Conservation (phyloP, 2,329 filamentous ascomycete genomes). For the Kalmusia sp. region DNA sequence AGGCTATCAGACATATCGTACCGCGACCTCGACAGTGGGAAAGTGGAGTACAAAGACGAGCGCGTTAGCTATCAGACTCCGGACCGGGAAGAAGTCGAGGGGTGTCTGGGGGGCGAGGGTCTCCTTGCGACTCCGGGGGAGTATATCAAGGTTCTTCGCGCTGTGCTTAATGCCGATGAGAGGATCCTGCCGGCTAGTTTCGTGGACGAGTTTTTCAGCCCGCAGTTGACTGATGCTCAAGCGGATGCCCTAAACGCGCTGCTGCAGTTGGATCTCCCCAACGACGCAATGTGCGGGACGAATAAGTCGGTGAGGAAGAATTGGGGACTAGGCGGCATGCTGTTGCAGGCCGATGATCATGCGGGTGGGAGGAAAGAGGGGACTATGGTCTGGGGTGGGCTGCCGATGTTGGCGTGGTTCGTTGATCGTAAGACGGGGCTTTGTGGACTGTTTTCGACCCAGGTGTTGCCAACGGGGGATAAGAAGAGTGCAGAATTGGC, state of each 20-base stretch:
- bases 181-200: constrained; percentile 34
- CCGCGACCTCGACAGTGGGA: constrained; percentile 23
- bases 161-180: constrained; percentile 35
- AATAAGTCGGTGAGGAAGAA: constrained; percentile 24
- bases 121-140: constrained; percentile 27
- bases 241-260: constrained; percentile 43
- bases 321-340: constrained; percentile 41
- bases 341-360: constrained; percentile 21
- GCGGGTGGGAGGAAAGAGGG: constrained; percentile 31
- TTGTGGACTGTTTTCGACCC: constrained; percentile 36
- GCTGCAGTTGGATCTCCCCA: constrained; percentile 24
- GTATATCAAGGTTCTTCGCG: constrained; percentile 40
- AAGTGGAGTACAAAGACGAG: constrained; percentile 10
- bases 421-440: constrained; percentile 41
- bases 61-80: constrained; percentile 22
- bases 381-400: constrained; percentile 43
- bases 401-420: constrained; percentile 45
- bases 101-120: constrained; percentile 38
- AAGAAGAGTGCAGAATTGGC: constrained; percentile 18
- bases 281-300: constrained; percentile 34
- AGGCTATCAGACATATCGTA: constrained; percentile 37
- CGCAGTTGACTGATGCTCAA: constrained; percentile 32
- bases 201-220: constrained; percentile 38
- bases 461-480: constrained; percentile 41
- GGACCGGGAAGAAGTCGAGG: constrained; percentile 21